phyloP scores from a whole-genome alignment of 2,329 filamentous ascomycete genomes.

The Curvularia sp. region DNA sequence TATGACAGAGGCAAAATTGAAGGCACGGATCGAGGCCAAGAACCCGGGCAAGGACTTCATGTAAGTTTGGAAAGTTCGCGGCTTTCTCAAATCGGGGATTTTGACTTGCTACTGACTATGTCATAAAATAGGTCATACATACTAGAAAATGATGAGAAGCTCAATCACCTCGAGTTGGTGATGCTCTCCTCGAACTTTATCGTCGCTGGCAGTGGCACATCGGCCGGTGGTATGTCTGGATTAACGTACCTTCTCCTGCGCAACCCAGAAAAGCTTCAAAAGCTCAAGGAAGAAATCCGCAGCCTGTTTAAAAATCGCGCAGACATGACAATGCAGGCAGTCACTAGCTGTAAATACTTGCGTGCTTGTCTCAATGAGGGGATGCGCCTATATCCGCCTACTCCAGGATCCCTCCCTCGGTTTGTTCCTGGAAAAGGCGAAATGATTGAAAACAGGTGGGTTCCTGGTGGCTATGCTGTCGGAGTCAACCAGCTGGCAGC shows the following conservation, averaged over 20 bases:
- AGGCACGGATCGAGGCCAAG: slow-evolving; percentile 10
- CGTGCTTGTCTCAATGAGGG: slow-evolving; percentile 26
- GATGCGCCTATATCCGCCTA: slow-evolving; percentile 27
- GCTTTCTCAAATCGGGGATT: not conserved
- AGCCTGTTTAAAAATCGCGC: slow-evolving; percentile 6
- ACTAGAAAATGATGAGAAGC: slow-evolving; percentile 15
- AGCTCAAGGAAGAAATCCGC: slow-evolving; percentile 23
- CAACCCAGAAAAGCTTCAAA: slow-evolving; percentile 19
- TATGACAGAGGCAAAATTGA: slow-evolving; percentile 15
- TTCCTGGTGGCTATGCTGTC: slow-evolving; percentile 28
- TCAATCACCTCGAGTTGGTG: slow-evolving; percentile 15
- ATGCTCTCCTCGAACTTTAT: slow-evolving; percentile 19
- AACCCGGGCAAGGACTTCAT: slow-evolving; percentile 16
- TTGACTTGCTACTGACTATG: not conserved
- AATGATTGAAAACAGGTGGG: slow-evolving; percentile 23
- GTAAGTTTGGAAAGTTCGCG: not conserved
- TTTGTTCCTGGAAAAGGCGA: slow-evolving; percentile 25
- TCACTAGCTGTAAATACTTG: slow-evolving; percentile 20
- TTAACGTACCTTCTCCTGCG: slow-evolving; percentile 15
- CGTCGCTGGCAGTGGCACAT: slow-evolving; percentile 44
- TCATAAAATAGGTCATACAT: slow-evolving; percentile 10
- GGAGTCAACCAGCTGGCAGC: slow-evolving; percentile 25
- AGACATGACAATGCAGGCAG: slow-evolving; percentile 21
- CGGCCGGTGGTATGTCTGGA: slow-evolving; percentile 15
- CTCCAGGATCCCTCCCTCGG: slow-evolving; percentile 21